Conservation (phyloP, 1,284 basidiomycete species). For the Irpex sp. region DNA sequence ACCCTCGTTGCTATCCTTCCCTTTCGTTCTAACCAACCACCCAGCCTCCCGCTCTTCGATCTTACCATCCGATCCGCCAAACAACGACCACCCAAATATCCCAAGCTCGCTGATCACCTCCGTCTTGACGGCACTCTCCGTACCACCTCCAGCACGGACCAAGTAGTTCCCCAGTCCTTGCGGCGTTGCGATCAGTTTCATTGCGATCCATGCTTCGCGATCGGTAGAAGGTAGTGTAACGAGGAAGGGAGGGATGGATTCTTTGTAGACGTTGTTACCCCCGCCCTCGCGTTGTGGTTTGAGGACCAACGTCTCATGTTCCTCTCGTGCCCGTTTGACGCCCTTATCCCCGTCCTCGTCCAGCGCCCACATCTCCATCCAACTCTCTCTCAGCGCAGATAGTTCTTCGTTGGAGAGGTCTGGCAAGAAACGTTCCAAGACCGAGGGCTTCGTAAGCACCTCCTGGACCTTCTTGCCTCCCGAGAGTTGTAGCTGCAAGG, state of each 20-base stretch:
- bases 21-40: conserved; percentile 91
- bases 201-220: conserved; percentile 86
- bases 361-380: conserved; percentile 82
- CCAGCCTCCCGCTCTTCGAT: conserved; percentile 67
- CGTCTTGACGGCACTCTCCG: conserved; percentile 37
- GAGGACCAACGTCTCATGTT: conserved; percentile 69
- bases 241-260: conserved; percentile 78
- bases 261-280: conserved; percentile 93
- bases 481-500: conserved; percentile 87
- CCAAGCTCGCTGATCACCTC: conserved; percentile 92
- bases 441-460: conserved; percentile 71
- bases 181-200: conserved; percentile 87
- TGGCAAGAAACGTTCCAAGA: conserved; percentile 72
- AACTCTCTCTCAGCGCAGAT: conserved; percentile 49
- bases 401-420: conserved; percentile 38
- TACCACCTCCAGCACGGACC: conserved; percentile 46
- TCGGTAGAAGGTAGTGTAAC: conserved; percentile 52
- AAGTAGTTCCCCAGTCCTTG: conserved; percentile 68
- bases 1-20: conserved; percentile 90
- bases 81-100: conserved; percentile 87
- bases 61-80: conserved; percentile 38
- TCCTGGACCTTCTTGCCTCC: conserved; percentile 97
- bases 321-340: conserved; percentile 46
- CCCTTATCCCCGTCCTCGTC: conserved; percentile 34
- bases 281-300: conserved; percentile 98